phyloP scores from a whole-genome alignment of 768 basidiomycete species.

The Lentinula raphanica region DNA sequence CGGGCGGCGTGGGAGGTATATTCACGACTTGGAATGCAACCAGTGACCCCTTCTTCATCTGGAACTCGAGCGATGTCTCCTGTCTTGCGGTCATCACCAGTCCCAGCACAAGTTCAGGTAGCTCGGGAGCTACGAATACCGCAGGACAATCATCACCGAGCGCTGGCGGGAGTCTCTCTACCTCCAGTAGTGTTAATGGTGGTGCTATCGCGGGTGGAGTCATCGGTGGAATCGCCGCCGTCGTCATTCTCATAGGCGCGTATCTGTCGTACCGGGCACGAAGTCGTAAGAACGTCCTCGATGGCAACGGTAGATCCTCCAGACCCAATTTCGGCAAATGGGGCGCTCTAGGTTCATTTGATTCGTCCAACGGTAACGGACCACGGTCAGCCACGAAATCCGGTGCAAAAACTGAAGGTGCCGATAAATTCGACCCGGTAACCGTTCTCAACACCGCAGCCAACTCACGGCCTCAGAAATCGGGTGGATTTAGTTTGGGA shows the following conservation, averaged over 20 bases:
- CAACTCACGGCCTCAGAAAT: slow-evolving; percentile 1
- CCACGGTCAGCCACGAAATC: background rate
- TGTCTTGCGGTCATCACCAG: background rate
- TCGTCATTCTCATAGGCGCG: background rate
- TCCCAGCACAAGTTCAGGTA: background rate
- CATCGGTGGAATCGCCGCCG: background rate
- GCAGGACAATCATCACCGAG: background rate
- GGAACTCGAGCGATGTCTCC: background rate
- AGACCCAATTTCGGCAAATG: slow-evolving; percentile 3
- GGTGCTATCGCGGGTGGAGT: slow-evolving; percentile 5
- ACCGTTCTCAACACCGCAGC: background rate
- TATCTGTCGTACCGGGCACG: background rate
- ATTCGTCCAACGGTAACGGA: slow-evolving; percentile 3
- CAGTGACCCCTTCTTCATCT: background rate
- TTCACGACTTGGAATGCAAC: background rate
- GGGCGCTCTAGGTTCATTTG: slow-evolving; percentile 6
- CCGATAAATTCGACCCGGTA: background rate
- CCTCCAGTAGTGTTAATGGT: background rate
- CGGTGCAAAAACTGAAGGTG: background rate
- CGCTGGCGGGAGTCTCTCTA: background rate
- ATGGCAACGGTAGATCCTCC: background rate
- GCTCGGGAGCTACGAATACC: background rate
- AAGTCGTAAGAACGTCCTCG: background rate
- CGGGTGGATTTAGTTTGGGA: background rate
- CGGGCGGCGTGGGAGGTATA: background rate